These are phyloP conservation scores for Novymonas esmeraldas DNA, from an alignment of 208 protist species.

Conservation along the genomic window DNA sequence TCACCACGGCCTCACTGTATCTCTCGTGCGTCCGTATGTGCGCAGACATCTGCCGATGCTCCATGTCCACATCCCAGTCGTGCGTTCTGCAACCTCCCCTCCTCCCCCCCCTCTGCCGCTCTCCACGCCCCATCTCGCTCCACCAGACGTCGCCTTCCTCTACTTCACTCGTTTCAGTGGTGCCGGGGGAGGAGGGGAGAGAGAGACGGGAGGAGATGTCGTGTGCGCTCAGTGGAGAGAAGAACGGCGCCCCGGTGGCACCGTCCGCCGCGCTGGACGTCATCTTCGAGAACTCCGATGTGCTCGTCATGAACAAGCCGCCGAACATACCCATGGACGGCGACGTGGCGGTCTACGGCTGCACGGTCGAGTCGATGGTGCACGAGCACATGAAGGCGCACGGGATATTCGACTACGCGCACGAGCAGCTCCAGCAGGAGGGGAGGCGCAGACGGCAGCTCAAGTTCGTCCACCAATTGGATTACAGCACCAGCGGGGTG, in stretches of 20 bases:
- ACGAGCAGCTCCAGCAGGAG: slow-evolving; percentile 31
- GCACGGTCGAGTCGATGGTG: slow-evolving; percentile 68
- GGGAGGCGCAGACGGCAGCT: slow-evolving; percentile 56
- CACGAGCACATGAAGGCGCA: slow-evolving; percentile 34
- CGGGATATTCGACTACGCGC: slow-evolving; percentile 35
- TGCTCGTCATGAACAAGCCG: slow-evolving; percentile 92
- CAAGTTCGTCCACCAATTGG: slow-evolving; percentile 93
- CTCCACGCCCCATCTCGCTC: no score
- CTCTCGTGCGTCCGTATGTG: no score
- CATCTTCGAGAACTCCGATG: slow-evolving; percentile 68
- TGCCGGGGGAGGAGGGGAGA: no score
- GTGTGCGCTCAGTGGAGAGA: no score
- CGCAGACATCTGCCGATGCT: no score
- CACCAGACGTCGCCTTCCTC: no score
- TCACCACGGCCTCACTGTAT: neutral
- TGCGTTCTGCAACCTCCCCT: no score
- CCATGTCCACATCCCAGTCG: neutral
- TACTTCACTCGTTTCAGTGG: no score
- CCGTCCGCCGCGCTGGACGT: slow-evolving; percentile 7
- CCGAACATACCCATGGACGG: slow-evolving; percentile 84
- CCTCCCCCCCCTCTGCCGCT: no score
- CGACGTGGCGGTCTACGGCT: slow-evolving; percentile 14
- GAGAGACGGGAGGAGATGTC: no score
- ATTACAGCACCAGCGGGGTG: slow-evolving; percentile 90
- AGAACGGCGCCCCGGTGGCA: neutral